Evolutionary conservation across 179 eudicot genomes (phyloP), one percentile per base, ranked within the genome.

Genomic region (Heliamphora pulchella): DNA sequence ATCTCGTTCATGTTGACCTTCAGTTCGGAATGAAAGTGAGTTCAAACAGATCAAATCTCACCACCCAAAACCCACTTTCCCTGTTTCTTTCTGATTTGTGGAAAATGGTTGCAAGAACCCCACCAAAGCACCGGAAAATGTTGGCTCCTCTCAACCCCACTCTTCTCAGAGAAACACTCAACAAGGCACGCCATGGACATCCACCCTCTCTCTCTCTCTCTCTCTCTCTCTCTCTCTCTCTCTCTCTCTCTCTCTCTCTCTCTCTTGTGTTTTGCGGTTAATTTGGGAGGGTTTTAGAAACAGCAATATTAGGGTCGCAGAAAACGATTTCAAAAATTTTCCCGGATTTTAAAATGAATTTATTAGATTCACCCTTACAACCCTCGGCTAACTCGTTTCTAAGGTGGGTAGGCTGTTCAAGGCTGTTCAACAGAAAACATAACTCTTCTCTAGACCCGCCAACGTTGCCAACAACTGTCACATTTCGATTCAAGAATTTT

Each of bases 61-160:
- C 43, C 53, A 13, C 22, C 54, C 13, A 43, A 71, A 41, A 10
- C 11, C 55, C 59, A 64, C 68, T 20, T 43, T 61, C 48, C 63
- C 67, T 69, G 14, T n/a, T 14, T 31, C 68, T 13, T 57, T 8
- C 41, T 51, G 2, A 5, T 44, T 74, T 72, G 18, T 74, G 2
- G 11, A 59, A n/a, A 82, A 94, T 91, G 97, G 97, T 91, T 76
- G 98, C 95, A 72, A 91, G 88, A 90, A 90, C 88, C 85, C 97
- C 95, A 89, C 89, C 87, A 58, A 91, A 86, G 82, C 87, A 68
- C 79, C 86, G 74, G 74, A 85, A 70, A 55, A 86, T 85, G 93
- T 85, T 87, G 88, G 91, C 89, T 78, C 93, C 92, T 74, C 89
- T 92, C 68, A 86, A 89, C 80, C 93, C 98, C 81, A 90, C 88